phyloP scores from a whole-genome alignment of 2,329 filamentous ascomycete genomes.

The Macrophomina tecta region DNA sequence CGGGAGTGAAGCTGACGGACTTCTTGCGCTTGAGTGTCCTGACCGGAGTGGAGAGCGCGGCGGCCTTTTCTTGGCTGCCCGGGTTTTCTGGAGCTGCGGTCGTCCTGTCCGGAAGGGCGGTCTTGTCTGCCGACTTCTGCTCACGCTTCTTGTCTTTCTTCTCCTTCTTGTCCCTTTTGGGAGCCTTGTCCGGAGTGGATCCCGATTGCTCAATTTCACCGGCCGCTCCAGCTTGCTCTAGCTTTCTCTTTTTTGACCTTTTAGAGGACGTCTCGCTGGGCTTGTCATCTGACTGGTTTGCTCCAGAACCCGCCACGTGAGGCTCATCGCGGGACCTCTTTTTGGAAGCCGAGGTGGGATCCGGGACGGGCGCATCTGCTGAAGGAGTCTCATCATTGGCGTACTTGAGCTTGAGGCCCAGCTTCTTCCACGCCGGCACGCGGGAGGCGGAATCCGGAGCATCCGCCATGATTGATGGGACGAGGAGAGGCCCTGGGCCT shows the following conservation, averaged over 20 bases:
- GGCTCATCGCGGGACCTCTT: slow-evolving; percentile 16
- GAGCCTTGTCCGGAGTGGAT: background rate
- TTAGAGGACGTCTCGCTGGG: slow-evolving; percentile 7
- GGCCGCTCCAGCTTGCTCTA: background rate
- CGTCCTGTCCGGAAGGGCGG: slow-evolving; percentile 4
- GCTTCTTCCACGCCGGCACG: slow-evolving; percentile 65
- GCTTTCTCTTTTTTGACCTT: slow-evolving; percentile 25
- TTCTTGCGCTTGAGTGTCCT: slow-evolving; percentile 49
- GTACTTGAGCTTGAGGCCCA: slow-evolving; percentile 66
- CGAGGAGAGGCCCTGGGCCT: background rate
- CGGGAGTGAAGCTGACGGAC: slow-evolving; percentile 69
- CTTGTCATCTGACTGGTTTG: background rate
- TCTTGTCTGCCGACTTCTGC: slow-evolving; percentile 6
- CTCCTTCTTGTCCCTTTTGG: slow-evolving; percentile 29
- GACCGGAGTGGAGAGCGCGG: slow-evolving; percentile 11
- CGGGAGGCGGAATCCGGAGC: slow-evolving; percentile 27
- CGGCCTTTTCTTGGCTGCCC: background rate
- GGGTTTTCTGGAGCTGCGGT: background rate
- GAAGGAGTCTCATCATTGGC: slow-evolving; percentile 30
- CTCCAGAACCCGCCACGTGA: background rate
- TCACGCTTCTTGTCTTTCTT: slow-evolving; percentile 38
- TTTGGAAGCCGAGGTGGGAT: slow-evolving; percentile 12
- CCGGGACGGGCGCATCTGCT: background rate
- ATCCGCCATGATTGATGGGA: background rate
- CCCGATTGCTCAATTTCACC: background rate